A percentile compares a stretch with the other conserved stretches of the same genome.
phyloP scores from a whole-genome alignment of 2,329 filamentous ascomycete species.

The Penicillium sp. region DNA sequence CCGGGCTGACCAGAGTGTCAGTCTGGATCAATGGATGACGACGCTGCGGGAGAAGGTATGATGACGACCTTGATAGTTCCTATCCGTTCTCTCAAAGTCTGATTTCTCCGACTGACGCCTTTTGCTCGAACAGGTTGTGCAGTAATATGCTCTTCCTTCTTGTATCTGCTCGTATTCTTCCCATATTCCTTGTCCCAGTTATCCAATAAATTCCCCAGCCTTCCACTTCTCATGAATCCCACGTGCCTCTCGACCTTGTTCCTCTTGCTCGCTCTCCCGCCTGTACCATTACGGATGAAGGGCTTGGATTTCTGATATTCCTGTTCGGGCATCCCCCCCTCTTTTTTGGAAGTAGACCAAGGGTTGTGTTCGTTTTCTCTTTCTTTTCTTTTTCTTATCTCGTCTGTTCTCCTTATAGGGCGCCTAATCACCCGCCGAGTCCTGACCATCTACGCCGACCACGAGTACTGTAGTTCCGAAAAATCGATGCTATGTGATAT shows the following conservation, averaged over 20 bases:
- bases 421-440: neutral
- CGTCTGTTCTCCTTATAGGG: neutral
- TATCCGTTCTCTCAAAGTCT: slow-evolving; percentile 10
- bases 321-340: neutral
- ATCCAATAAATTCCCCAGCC: neutral
- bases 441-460: slow-evolving; percentile 4
- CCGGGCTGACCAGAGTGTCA: slow-evolving; percentile 88
- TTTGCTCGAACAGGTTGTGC: slow-evolving; percentile 15
- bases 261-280: slow-evolving; percentile 5
- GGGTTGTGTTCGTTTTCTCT: neutral
- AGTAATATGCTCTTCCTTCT: slow-evolving; percentile 9
- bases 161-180: slow-evolving; percentile 1
- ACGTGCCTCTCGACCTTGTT: neutral
- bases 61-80: slow-evolving; percentile 8
- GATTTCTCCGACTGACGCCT: neutral
- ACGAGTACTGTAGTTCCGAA: neutral
- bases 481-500: slow-evolving; percentile 3
- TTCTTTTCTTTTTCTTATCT: neutral
- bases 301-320: slow-evolving; percentile 11
- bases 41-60: slow-evolving; percentile 90
- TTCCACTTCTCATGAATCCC: neutral
- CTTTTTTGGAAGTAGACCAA: slow-evolving; percentile 20
- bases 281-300: slow-evolving; percentile 24
- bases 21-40: slow-evolving; percentile 91
- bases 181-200: neutral